Evolutionary conservation across 75 land plant genomes (phyloP).

Genomic region (Selaginella tamariscina): DNA sequence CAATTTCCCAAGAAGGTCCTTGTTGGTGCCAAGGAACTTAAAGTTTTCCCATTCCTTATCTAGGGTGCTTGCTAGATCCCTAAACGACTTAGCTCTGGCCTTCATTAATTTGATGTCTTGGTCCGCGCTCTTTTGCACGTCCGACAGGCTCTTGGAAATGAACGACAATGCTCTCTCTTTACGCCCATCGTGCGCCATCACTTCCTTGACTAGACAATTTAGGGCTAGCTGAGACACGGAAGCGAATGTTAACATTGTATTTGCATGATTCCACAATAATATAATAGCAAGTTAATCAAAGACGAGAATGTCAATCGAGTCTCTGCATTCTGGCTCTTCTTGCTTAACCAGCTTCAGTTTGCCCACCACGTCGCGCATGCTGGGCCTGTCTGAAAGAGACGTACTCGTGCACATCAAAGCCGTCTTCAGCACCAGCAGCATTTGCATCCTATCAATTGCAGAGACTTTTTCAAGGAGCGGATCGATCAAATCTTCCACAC

Average conservation of each 20-base stretch:
- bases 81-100: conserved; percentile 59
- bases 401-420: conserved; percentile 4
- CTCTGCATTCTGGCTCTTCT: too few species aligned
- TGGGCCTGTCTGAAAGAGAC: not conserved
- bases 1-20: not conserved
- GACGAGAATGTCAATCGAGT: too few species aligned
- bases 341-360: too few species aligned
- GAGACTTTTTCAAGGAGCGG: not conserved
- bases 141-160: conserved; percentile 61
- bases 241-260: too few species aligned
- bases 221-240: too few species aligned
- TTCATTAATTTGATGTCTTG: conserved; percentile 67
- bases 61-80: conserved; percentile 51
- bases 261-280: too few species aligned
- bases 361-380: conserved; percentile 3
- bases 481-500: not conserved
- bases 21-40: not conserved
- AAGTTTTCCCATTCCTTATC: conserved; percentile 74
- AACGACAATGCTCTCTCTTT: conserved; percentile 69
- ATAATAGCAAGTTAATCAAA: too few species aligned
- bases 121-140: conserved; percentile 73
- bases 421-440: not conserved
- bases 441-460: not conserved
- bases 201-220: too few species aligned
- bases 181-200: too few species aligned